Base-by-base conservation (phyloP, 1,139 yeast genomes). In the Nematodospora anomalae region DNA sequence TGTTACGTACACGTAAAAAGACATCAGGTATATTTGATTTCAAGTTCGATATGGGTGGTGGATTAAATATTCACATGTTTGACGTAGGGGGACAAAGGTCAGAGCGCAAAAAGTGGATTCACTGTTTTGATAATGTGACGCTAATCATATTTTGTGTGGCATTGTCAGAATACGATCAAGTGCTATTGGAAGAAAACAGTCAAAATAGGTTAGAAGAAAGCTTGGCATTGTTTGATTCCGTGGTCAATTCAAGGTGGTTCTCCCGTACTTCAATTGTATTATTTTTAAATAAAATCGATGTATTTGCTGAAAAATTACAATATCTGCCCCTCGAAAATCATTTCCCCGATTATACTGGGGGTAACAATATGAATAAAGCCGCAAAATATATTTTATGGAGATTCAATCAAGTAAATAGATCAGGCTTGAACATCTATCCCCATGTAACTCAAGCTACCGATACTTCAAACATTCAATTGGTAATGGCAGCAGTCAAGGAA, bases 41-140 rank as follows among this genome's bases (percentile, higher is more conserved):
- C 44, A 72, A 74, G 40, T 86, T 89, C 52, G 81, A 82, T 46
- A 77, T 88, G 80, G 90, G 87, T 27, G 77, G 76, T 35, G 73
- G 76, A 4, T 65, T 87, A 38, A 80, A 80, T 52, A 76, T 88
- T 40, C 95, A 87, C 59, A 79, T 89, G 74, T 88, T 75, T 56
- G 97, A 89, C 58, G 96, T 89, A 33, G 97, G 97, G 44, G 97
- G 97, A 2, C 97, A 89, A 62, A 69, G 97, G 50, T 81, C 92
- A 2, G 97, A 89, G 63, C 79, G 97, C 37, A 87, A 87, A 54
- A 89, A 89, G 59, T 89, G 97, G 97, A 89, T 89, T 47, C 95
- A 89, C 60, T 89, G 96, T 56, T 89, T 89, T 53, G 96, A 89
- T 60, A 88, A 89, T 51, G 97, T 89, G 23, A 85, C 96, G 0